These are phyloP conservation scores for Trichosporon sp. DNA, from an alignment of 1,284 basidiomycete species.

Conservation along the genomic window DNA sequence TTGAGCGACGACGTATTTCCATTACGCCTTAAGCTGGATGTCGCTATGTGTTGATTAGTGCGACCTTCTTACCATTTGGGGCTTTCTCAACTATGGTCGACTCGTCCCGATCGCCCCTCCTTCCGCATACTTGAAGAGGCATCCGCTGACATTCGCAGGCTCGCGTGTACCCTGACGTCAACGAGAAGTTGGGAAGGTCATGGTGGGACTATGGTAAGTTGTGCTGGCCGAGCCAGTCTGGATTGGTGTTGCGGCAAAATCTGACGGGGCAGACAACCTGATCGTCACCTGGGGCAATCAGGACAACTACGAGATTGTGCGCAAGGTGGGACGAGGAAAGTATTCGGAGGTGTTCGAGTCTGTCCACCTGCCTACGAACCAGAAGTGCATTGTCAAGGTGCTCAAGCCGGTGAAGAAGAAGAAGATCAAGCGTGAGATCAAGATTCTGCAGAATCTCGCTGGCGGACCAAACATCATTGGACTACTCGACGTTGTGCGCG, in stretches of 20 bases:
- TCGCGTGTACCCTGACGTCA: conserved; percentile 56
- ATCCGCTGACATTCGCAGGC: conserved; percentile 34
- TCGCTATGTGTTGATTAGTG: too few relatives aligned
- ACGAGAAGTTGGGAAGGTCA: conserved; percentile 54
- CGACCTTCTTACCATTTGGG: too few relatives aligned
- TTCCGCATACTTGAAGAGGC: background rate
- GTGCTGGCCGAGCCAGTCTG: background rate
- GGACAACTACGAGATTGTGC: conserved; percentile 97
- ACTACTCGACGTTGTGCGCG: conserved; percentile 90
- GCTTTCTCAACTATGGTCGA: too few relatives aligned
- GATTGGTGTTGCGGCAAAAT: background rate
- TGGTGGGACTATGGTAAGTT: conserved; percentile 60
- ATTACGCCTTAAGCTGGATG: background rate
- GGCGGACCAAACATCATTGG: conserved; percentile 85
- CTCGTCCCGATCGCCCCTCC: too few relatives aligned
- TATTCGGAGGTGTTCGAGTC: conserved; percentile 98
- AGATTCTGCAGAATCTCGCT: conserved; percentile 93
- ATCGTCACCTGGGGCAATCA: conserved; percentile 92
- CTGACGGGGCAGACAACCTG: conserved; percentile 62
- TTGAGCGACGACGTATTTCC: background rate
- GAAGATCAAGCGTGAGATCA: conserved; percentile 99
- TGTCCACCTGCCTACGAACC: conserved; percentile 83
- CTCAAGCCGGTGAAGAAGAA: conserved; percentile 99
- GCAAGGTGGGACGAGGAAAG: conserved; percentile 94
- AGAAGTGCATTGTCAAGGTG: conserved; percentile 98